Evolutionary conservation across 768 basidiomycete genomes (phyloP).

Genomic region (Hydnomerulius pinastri): DNA sequence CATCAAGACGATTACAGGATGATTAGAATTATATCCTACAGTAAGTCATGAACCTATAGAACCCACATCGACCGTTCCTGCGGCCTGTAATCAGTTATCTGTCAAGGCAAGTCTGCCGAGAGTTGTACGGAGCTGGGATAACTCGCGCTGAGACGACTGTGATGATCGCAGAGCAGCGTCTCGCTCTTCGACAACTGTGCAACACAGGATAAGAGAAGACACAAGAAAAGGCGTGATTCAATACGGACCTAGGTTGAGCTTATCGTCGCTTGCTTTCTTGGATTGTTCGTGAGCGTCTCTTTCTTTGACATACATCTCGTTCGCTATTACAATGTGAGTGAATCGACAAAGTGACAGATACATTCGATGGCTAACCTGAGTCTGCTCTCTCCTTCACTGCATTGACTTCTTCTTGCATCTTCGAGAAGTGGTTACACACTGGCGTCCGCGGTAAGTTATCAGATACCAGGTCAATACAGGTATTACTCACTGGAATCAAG

Average conservation of each 20-base stretch:
- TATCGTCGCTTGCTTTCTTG: not conserved
- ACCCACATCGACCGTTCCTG: too few relatives aligned
- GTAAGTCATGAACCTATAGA: not conserved
- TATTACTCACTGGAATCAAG: not conserved
- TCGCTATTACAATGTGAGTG: not conserved
- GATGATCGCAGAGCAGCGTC: not conserved
- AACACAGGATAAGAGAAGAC: too few relatives aligned
- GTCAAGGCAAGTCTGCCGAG: not conserved
- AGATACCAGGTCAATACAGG: not conserved
- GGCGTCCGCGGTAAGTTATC: not conserved
- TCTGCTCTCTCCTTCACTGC: not conserved
- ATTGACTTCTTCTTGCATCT: not conserved
- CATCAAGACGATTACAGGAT: not conserved
- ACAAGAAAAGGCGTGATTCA: not conserved
- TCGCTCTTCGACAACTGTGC: not conserved
- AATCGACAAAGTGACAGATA: not conserved
- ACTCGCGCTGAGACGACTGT: not conserved
- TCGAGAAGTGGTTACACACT: not conserved
- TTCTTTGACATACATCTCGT: not conserved
- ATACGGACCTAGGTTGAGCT: not conserved
- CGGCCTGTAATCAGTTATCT: not conserved
- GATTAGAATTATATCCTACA: not conserved
- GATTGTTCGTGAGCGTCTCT: not conserved
- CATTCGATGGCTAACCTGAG: not conserved
- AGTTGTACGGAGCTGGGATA: not conserved